Evolutionary conservation across 2,329 filamentous ascomycete genomes (phyloP), one percentile per base, ranked within the genome.

Genomic region (Trichoderma asperellum): DNA sequence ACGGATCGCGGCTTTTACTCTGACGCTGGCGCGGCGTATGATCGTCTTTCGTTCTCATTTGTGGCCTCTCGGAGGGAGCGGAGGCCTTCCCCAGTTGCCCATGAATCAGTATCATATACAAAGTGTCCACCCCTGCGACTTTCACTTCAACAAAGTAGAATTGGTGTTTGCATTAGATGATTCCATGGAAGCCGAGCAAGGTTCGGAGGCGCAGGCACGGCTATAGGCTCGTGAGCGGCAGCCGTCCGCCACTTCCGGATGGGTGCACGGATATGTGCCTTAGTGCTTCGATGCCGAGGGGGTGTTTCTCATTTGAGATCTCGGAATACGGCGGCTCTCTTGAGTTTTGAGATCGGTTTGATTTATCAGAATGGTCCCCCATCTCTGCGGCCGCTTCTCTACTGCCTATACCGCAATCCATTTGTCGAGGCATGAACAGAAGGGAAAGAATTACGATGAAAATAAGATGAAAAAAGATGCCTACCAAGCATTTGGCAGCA

Each of bases 111-210:
- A 34, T 34, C 16, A 7, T 56, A 5, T 34, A 24, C n/a, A 12
- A 12, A 18, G 12, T 21, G 12, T 21, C 24, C n/a, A 21, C 47
- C 47, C 47, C n/a, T 49, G 18, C 11, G 47, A 21, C n/a, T 12
- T 49, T 49, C 12, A 21, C n/a, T 12, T 24, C 21, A 49, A 49
- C 32, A 32, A 32, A 8, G 32, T 24, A 5, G 10, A 49, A 58
- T 37, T 58, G 34, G 32, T 34, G 21, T 55, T 37, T 27, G 37
- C 49, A 12, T 49, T 37, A 37, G 43, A 57, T 43, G 52, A 34
- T 66, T 66, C 63, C 55, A 66, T 49, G 29, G 63, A 66, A 66
- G 63, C 55, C 55, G 37, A 21, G 47, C n/a, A 58, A 66, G 29
- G 29, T 34, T 66, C 29, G 32, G 10, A 43, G 27, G 53, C 40